phyloP scores from a whole-genome alignment of 345 rosid species.

The Luvunga scandens region DNA sequence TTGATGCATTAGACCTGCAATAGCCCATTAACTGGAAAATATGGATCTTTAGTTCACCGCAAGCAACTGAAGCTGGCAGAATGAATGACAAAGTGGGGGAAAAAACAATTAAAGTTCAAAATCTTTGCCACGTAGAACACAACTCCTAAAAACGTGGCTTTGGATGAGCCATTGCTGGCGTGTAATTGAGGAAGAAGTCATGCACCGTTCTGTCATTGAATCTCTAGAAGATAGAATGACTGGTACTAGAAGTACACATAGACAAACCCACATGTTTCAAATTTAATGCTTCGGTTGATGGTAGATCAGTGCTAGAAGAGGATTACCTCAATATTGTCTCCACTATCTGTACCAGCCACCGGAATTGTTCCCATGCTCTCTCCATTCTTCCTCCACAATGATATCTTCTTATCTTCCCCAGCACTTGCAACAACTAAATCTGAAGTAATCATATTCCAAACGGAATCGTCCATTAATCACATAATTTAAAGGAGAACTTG shows the following conservation, averaged over 20 bases:
- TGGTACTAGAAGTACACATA: not conserved
- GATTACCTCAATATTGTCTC: constrained; percentile 67
- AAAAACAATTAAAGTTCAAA: not conserved
- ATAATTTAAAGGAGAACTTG: not conserved
- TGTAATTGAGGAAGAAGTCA: not conserved
- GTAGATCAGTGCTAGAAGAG: not conserved
- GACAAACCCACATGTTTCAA: not conserved
- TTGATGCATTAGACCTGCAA: constrained; percentile 13
- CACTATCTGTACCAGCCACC: constrained; percentile 63
- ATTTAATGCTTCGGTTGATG: not conserved
- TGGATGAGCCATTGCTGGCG: not conserved
- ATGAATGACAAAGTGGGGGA: not conserved
- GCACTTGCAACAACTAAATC: constrained; percentile 98
- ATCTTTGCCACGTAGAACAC: not conserved
- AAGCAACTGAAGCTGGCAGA: constrained; percentile 1
- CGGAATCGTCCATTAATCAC: not conserved
- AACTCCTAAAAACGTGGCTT: not conserved
- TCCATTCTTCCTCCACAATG: constrained; percentile 84
- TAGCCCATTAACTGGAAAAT: not conserved
- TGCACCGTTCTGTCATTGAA: not conserved
- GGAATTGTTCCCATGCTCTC: constrained; percentile 80
- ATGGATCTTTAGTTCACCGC: not conserved
- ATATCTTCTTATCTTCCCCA: constrained; percentile 95
- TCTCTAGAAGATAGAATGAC: not conserved
- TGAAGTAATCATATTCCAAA: constrained; percentile 27